These are phyloP conservation scores for Parasarocladium wereldwijsianum DNA, from an alignment of 2,329 filamentous ascomycete species.

Conservation along the genomic window DNA sequence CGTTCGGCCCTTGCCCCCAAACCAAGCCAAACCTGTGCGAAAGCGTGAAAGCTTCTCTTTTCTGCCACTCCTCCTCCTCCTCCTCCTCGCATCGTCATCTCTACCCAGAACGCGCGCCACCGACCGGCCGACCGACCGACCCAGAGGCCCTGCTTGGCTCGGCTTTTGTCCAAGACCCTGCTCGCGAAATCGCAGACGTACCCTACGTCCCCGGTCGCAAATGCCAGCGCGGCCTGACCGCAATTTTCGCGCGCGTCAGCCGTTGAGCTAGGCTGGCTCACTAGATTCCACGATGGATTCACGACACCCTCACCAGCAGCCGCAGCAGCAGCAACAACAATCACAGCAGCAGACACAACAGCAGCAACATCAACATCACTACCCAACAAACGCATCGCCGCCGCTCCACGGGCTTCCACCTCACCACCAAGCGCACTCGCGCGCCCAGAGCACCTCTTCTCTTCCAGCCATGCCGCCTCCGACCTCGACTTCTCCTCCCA, in stretches of 20 bases:
- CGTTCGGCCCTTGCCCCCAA: too few species aligned
- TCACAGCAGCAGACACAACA: neutral
- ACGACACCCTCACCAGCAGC: conserved; percentile 5
- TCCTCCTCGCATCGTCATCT: too few species aligned
- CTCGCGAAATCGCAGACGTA: too few species aligned
- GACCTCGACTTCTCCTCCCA: conserved; percentile 29
- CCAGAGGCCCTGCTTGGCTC: too few species aligned
- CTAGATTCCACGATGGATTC: conserved; percentile 6
- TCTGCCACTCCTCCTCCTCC: too few species aligned
- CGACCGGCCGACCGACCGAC: too few species aligned
- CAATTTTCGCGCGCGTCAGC: too few species aligned
- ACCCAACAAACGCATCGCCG: conserved; percentile 5
- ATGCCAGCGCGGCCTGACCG: conserved; percentile 1
- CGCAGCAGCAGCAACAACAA: conserved; percentile 2
- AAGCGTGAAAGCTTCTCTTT: too few species aligned
- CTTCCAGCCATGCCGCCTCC: conserved; percentile 31
- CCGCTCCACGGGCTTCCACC: conserved; percentile 1
- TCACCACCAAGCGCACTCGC: conserved; percentile 5
- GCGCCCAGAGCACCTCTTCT: conserved; percentile 23
- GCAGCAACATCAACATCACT: conserved; percentile 6
- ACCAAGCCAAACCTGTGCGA: too few species aligned
- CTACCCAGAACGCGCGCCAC: too few species aligned
- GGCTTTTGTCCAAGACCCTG: too few species aligned
- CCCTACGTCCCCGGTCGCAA: neutral
- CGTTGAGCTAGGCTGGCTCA: too few species aligned